These are phyloP conservation scores for Teunomyces lycoperdinae DNA, from an alignment of 805 yeast species.

Conservation along the genomic window DNA sequence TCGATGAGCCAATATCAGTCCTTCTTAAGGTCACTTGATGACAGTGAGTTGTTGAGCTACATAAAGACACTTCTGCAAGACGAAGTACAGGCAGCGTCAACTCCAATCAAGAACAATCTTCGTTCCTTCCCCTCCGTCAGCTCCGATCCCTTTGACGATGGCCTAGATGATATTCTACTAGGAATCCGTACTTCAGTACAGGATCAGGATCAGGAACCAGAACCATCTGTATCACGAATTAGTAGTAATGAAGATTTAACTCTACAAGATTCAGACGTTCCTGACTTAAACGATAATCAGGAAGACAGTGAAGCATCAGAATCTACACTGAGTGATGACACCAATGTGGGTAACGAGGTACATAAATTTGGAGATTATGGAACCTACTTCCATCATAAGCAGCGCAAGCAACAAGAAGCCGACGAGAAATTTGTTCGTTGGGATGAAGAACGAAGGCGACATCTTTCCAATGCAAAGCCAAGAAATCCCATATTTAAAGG, in stretches of 20 bases:
- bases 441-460: slow-evolving; percentile 37
- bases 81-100: slow-evolving; percentile 5
- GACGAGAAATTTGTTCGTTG: slow-evolving; percentile 51
- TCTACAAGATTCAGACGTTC: not conserved
- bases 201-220: not conserved
- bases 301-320: slow-evolving; percentile 19
- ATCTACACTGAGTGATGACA: not conserved
- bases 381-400: slow-evolving; percentile 63
- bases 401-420: slow-evolving; percentile 56
- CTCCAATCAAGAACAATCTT: slow-evolving; percentile 2
- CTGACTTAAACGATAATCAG: not conserved
- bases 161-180: slow-evolving; percentile 19
- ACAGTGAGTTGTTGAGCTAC: slow-evolving; percentile 14
- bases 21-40: slow-evolving; percentile 20
- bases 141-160: slow-evolving; percentile 26
- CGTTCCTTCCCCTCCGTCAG: slow-evolving; percentile 10
- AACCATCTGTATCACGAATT: not conserved
- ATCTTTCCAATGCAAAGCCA: slow-evolving; percentile 8
- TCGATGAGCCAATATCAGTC: slow-evolving; percentile 3
- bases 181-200: not conserved
- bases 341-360: slow-evolving; percentile 22
- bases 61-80: slow-evolving; percentile 2
- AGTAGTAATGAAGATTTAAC: not conserved
- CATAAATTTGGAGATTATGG: slow-evolving; percentile 64
- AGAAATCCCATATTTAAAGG: slow-evolving; percentile 49